A percentile compares a stretch with the other conserved stretches of the same genome.
These are phyloP conservation scores for Rhodotorula paludigena DNA, from an alignment of 768 basidiomycete species.

Conservation along the genomic window DNA sequence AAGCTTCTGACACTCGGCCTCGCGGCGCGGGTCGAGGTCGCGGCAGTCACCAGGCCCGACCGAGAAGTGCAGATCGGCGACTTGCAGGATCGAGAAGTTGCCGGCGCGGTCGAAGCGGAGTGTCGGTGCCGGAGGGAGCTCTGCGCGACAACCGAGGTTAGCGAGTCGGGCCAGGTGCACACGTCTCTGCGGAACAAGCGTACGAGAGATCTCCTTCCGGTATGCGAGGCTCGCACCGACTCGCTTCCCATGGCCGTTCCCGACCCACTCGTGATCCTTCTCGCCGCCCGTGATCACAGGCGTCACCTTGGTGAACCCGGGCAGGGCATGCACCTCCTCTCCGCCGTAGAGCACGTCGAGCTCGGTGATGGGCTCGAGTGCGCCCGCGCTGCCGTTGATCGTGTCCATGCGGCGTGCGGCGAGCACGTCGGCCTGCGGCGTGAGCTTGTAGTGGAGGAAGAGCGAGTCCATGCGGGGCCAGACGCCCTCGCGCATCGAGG, in stretches of 20 bases:
- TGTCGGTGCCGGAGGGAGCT: conserved; percentile 50
- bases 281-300: conserved; percentile 23
- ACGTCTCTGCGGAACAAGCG: conserved; percentile 37
- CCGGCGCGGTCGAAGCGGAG: conserved; percentile 78
- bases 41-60: conserved; percentile 71
- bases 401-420: conserved; percentile 54
- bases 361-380: conserved; percentile 70
- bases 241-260: conserved; percentile 52
- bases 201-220: conserved; percentile 69
- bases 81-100: conserved; percentile 79
- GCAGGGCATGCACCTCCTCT: conserved; percentile 68
- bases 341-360: conserved; percentile 78
- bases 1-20: neutral
- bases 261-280: conserved; percentile 18
- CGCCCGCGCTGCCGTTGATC: conserved; percentile 33
- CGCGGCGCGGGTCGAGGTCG: conserved; percentile 25
- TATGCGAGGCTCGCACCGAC: conserved; percentile 59
- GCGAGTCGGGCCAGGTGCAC: neutral
- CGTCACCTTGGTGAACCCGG: conserved; percentile 62
- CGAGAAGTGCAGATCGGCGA: conserved; percentile 91
- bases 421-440: conserved; percentile 57
- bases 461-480: conserved; percentile 28
- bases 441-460: conserved; percentile 50
- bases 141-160: neutral
- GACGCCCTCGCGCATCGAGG: conserved; percentile 71